Evolutionary conservation across 2,329 filamentous ascomycete species (phyloP), one percentile per base, ranked within the genome.

Genomic region (Fusarium udum): DNA sequence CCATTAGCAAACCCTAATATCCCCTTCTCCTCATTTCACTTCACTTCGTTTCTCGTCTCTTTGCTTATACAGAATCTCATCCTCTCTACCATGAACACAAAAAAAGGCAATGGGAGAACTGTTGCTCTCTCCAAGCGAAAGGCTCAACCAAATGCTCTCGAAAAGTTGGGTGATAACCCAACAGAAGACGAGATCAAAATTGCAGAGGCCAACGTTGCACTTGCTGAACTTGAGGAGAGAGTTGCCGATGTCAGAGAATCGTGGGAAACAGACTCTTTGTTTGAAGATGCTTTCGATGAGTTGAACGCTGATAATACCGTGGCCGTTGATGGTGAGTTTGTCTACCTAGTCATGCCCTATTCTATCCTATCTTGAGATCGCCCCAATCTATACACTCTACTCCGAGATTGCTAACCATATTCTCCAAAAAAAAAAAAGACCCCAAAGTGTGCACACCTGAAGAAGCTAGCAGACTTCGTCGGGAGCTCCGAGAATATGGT

Each of bases 401-500:
- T 67, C 31, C 58, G 62, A n/a, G 34, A 28, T 40, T 28, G 51
- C 40, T 71, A 55, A 67, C 65, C 45, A 36, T 22, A 37, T 67
- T 67, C 62, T 51, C 64, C 49, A 32, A 43, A 37, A 28, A 64
- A 61, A 55, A 40, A 59, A 61, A 67, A 81, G 83, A 83, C 75
- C 79, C 88, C 42, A 87, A 87, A 67, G 83, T 84, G 32, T 93
- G 92, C 82, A 91, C 90, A 3, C 85, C 90, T 16, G 89, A 93
- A 71, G 92, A 97, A 83, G 90, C 92, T 32, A 84, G 88, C 67
- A 85, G 86, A 24, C 92, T 91, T 79, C 91, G 93, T 74, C 88
- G 91, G 76, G 88, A 92, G 72, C 86, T 97, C 67, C 92, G 92
- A 79, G 87, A 90, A 59, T 86, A 95, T 70, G 95, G 95, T n/a